Evolutionary conservation across 2,329 filamentous ascomycete genomes (phyloP).

Genomic region (Magnaporthales sp.): DNA sequence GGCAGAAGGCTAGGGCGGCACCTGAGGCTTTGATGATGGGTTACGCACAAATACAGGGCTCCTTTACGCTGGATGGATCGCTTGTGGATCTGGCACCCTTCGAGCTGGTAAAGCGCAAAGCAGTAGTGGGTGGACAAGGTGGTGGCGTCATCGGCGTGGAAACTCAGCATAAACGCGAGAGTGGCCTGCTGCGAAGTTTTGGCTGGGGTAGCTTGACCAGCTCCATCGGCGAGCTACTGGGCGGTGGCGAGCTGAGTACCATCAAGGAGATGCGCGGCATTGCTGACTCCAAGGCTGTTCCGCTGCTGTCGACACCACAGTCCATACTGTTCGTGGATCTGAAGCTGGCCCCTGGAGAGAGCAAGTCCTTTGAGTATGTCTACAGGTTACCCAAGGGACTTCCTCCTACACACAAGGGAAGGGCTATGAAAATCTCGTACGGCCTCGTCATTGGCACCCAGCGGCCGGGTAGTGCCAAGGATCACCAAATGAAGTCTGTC

Average conservation of each 20-base stretch:
- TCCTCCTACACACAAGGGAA: conserved; percentile 85
- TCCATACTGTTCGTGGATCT: conserved; percentile 94
- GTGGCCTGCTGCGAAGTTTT: conserved; percentile 72
- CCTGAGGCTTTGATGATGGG: conserved; percentile 95
- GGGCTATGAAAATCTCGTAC: conserved; percentile 90
- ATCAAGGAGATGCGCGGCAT: conserved; percentile 92
- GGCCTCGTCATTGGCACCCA: conserved; percentile 88
- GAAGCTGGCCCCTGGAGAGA: conserved; percentile 79
- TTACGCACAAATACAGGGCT: conserved; percentile 87
- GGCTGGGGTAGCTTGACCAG: conserved; percentile 85
- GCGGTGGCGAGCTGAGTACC: conserved; percentile 77
- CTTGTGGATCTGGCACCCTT: conserved; percentile 84
- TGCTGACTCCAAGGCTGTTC: conserved; percentile 77
- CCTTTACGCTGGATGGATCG: conserved; percentile 85
- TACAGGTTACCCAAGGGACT: conserved; percentile 81
- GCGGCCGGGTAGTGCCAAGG: conserved; percentile 65
- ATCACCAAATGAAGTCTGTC: conserved; percentile 81
- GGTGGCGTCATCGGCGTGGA: conserved; percentile 73
- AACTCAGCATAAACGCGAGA: conserved; percentile 56
- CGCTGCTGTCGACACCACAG: conserved; percentile 88
- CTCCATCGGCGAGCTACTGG: conserved; percentile 81
- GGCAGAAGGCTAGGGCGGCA: conserved; percentile 28
- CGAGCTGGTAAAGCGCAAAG: conserved; percentile 92
- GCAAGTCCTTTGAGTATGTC: conserved; percentile 75
- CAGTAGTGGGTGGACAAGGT: conserved; percentile 77